These are phyloP conservation scores for Punica granatum DNA, from an alignment of 345 rosid genomes.

Conservation along the genomic window DNA sequence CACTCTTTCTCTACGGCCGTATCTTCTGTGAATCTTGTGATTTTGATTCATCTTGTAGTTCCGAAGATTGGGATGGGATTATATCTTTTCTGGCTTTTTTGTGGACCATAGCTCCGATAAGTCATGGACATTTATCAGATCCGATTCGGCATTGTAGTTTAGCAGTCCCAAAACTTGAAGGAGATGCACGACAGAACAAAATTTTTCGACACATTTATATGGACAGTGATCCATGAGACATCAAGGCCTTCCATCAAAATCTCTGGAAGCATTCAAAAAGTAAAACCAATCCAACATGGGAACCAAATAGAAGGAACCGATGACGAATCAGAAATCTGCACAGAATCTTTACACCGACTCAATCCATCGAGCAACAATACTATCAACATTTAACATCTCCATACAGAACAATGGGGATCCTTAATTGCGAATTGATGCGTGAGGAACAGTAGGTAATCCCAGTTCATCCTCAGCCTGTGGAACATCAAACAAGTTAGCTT, in stretches of 20 bases:
- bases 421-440: slow-evolving; percentile 67
- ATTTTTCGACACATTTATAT: background rate
- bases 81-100: no score
- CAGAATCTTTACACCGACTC: background rate
- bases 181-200: background rate
- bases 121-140: no score
- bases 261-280: background rate
- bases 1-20: background rate
- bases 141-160: background rate
- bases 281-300: background rate
- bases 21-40: background rate
- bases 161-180: background rate
- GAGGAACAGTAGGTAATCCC: slow-evolving; percentile 87
- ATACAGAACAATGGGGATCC: background rate
- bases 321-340: background rate
- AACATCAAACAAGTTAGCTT: slow-evolving; percentile 11
- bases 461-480: slow-evolving; percentile 81
- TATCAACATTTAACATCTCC: background rate
- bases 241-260: background rate
- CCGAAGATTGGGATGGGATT: no score
- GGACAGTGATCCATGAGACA: background rate
- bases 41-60: background rate
- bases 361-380: background rate
- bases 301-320: background rate
- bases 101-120: no score